Conservation (phyloP, 352 stramenopile species). For the Pythium plurisporium region DNA sequence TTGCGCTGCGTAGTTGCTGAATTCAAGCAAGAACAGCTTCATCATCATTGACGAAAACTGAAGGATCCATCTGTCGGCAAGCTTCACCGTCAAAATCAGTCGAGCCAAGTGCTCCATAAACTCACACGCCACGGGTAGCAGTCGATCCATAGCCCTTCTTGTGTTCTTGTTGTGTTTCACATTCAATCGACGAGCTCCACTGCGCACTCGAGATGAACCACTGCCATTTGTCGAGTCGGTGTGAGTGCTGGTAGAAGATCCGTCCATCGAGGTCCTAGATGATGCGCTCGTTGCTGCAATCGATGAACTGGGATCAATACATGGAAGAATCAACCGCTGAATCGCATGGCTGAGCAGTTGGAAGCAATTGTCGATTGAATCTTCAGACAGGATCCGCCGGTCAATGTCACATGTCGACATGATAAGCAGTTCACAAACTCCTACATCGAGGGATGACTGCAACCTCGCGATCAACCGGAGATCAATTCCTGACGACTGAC, state of each 20-base stretch:
- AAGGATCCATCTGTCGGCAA: constrained; percentile 73
- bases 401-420: constrained; percentile 71
- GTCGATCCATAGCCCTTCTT: constrained; percentile 45
- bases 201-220: background rate
- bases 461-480: constrained; percentile 30
- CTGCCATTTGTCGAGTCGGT: background rate
- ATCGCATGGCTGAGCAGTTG: constrained; percentile 57
- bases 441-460: constrained; percentile 52
- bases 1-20: constrained; percentile 45
- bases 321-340: constrained; percentile 56
- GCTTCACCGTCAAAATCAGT: constrained; percentile 59
- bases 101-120: constrained; percentile 67
- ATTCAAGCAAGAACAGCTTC: constrained; percentile 65
- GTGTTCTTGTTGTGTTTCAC: constrained; percentile 47
- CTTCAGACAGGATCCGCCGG: constrained; percentile 66
- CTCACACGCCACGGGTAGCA: constrained; percentile 62
- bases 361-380: constrained; percentile 80
- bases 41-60: constrained; percentile 67
- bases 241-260: background rate
- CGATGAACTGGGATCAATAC: constrained; percentile 55
- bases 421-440: constrained; percentile 67
- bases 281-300: constrained; percentile 17
- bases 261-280: background rate
- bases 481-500: constrained; percentile 31
- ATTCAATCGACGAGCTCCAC: constrained; percentile 22